phyloP scores from a whole-genome alignment of 768 basidiomycete genomes.

The Pleurotus tuoliensis region DNA sequence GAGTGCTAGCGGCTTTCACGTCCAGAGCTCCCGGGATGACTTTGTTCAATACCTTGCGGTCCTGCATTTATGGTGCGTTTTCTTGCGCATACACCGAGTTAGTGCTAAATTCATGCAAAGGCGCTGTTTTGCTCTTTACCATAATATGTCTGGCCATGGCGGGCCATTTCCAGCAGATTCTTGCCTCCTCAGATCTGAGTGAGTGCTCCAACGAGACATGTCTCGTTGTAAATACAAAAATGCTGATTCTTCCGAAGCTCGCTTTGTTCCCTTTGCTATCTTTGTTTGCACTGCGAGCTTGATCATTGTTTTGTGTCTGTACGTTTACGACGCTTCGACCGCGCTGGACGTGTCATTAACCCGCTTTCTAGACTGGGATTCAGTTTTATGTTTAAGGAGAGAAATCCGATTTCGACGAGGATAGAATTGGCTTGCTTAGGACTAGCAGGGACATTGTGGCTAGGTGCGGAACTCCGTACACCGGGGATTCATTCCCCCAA shows the following conservation, averaged over 20 bases:
- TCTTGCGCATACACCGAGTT: background rate
- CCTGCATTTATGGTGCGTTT: constrained; percentile 60
- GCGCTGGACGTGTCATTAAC: background rate
- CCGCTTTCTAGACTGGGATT: constrained; percentile 50
- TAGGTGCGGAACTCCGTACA: constrained; percentile 44
- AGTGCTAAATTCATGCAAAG: constrained; percentile 29
- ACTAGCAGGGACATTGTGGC: constrained; percentile 73
- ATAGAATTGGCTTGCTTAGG: constrained; percentile 71
- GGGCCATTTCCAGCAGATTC: constrained; percentile 67
- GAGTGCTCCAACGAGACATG: constrained; percentile 26
- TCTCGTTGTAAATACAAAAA: constrained; percentile 8
- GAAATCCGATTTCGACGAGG: constrained; percentile 77
- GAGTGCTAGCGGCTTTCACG: constrained; percentile 6
- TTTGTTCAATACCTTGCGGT: constrained; percentile 66
- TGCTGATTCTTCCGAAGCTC: constrained; percentile 43
- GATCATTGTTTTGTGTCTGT: constrained; percentile 67
- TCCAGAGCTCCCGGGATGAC: constrained; percentile 50
- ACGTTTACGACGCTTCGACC: constrained; percentile 21
- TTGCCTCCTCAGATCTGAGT: constrained; percentile 81
- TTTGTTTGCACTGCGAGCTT: constrained; percentile 74
- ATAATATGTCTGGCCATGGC: constrained; percentile 78
- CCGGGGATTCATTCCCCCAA: background rate
- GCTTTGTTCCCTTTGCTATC: constrained; percentile 82
- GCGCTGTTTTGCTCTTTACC: constrained; percentile 67
- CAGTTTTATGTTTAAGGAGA: constrained; percentile 56